Evolutionary conservation across 2,329 filamentous ascomycete genomes (phyloP).

Genomic region (Waltergamsia citrina): DNA sequence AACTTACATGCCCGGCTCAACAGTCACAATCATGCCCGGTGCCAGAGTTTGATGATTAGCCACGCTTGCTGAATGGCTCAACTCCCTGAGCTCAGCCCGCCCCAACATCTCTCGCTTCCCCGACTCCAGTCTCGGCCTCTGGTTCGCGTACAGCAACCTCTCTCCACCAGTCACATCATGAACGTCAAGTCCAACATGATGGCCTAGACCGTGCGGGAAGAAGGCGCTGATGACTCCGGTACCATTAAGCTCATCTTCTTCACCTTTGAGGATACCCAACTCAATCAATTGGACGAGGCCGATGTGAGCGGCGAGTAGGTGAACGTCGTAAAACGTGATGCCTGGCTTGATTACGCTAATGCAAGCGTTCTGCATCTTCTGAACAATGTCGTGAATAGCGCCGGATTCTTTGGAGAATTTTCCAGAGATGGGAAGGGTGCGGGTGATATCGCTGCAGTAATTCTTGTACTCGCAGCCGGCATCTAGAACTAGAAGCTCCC

Average conservation of each 20-base stretch:
- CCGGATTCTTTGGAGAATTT: conserved; percentile 58
- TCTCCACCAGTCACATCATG: conserved; percentile 45
- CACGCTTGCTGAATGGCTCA: no score
- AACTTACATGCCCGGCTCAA: conserved; percentile 63
- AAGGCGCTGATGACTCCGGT: conserved; percentile 48
- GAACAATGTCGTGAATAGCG: conserved; percentile 68
- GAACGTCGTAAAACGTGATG: conserved; percentile 60
- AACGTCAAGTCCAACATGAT: conserved; percentile 57
- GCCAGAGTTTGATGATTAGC: conserved; percentile 31
- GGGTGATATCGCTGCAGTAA: conserved; percentile 85
- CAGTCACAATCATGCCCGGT: conserved; percentile 62
- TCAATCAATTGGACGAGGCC: conserved; percentile 61
- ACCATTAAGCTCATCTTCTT: conserved; percentile 40
- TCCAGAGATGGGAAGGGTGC: conserved; percentile 72
- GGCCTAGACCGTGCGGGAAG: conserved; percentile 56
- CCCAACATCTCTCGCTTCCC: conserved; percentile 32
- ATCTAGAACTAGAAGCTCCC: conserved; percentile 73
- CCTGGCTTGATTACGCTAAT: conserved; percentile 62
- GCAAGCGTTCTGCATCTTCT: conserved; percentile 70
- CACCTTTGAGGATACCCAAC: conserved; percentile 63
- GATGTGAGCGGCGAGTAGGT: conserved; percentile 62
- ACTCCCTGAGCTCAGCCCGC: conserved; percentile 19
- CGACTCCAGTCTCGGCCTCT: conserved; percentile 13
- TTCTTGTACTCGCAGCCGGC: conserved; percentile 77
- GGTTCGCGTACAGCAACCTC: conserved; percentile 16